Conservation (phyloP, 345 rosid genomes). For the Eucalyptus albens region DNA sequence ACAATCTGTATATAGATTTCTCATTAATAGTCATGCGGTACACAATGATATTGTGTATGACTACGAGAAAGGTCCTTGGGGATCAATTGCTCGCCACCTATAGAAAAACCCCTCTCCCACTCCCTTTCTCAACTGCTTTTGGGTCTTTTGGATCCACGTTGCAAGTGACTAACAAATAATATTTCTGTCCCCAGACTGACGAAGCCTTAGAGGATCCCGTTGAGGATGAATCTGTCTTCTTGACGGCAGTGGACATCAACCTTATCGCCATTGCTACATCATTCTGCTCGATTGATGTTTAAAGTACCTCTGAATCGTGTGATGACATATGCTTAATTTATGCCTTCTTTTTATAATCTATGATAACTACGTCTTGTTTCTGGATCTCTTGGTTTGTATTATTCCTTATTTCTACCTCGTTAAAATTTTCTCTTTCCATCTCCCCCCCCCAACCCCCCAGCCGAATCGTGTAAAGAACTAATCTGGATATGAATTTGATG, state of each 20-base stretch:
- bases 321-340: background rate
- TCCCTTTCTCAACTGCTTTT: background rate
- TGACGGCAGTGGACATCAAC: background rate
- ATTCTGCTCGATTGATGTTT: background rate
- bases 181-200: background rate
- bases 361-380: background rate
- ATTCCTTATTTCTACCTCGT: background rate
- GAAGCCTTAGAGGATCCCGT: background rate
- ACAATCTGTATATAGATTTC: background rate
- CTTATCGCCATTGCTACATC: background rate
- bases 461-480: background rate
- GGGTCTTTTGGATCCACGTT: background rate
- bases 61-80: background rate
- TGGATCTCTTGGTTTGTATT: background rate
- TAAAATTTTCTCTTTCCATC: background rate
- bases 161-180: background rate
- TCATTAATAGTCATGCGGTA: background rate
- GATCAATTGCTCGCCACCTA: background rate
- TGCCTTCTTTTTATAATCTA: background rate
- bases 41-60: background rate
- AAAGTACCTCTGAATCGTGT: background rate
- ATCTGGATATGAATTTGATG: background rate
- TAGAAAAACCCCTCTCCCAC: background rate
- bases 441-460: accelerated
- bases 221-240: background rate